Conservation (phyloP, 257 asterid genomes). For the Scutellaria minor region DNA sequence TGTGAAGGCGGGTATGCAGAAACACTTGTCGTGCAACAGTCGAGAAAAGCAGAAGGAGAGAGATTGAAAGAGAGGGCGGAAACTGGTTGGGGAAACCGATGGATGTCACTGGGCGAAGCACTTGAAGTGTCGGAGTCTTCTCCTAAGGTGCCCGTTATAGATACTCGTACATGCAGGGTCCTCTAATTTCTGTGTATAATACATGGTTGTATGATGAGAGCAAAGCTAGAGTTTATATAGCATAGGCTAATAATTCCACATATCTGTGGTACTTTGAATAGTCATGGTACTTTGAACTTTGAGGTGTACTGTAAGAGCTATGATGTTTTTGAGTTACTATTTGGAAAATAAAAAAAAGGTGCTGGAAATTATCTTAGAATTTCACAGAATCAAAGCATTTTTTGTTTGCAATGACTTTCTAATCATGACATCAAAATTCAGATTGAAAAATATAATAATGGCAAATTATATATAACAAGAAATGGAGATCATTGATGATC, state of each 20-base stretch:
- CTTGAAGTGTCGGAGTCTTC: slow-evolving; percentile 61
- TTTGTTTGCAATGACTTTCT: no score
- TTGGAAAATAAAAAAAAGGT: no score
- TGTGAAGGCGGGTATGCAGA: slow-evolving; percentile 91
- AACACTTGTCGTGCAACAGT: slow-evolving; percentile 68
- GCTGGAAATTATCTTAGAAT: no score
- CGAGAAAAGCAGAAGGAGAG: slow-evolving; percentile 87
- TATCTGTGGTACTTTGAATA: background rate
- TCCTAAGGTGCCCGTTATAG: slow-evolving; percentile 59
- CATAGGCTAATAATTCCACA: background rate
- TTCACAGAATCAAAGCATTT: no score
- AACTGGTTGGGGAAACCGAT: slow-evolving; percentile 62
- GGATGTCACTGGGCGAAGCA: slow-evolving; percentile 72
- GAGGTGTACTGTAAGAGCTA: background rate
- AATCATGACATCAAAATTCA: no score
- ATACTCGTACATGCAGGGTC: slow-evolving; percentile 74
- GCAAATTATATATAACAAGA: no score
- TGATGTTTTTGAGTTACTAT: background rate
- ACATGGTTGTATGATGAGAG: background rate
- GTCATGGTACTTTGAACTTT: background rate
- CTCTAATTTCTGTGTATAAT: slow-evolving; percentile 41
- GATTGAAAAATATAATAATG: no score
- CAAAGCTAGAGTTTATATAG: slow-evolving; percentile 21
- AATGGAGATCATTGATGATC: no score
- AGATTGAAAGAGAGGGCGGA: slow-evolving; percentile 75